Percentiles rank a stretch among this genome's conserved stretches.
Evolutionary conservation across 495 filamentous ascomycete genomes (phyloP).

Genomic region (Poronia punctata): DNA sequence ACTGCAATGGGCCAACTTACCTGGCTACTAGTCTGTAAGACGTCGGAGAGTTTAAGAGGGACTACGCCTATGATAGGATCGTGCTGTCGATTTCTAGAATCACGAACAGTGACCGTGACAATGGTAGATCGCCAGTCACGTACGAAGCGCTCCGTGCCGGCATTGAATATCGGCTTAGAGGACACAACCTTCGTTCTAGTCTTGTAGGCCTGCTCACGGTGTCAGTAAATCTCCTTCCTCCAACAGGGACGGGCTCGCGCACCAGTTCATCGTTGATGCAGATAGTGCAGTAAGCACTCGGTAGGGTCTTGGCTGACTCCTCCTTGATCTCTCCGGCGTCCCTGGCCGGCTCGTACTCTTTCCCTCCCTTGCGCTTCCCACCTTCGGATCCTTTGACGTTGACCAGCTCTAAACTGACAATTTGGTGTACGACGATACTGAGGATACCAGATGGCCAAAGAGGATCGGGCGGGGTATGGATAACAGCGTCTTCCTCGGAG

Average conservation of each 20-base stretch:
- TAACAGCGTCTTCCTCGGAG: slow-evolving; percentile 71
- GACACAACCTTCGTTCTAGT: slow-evolving; percentile 87
- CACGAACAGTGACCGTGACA: slow-evolving; percentile 79
- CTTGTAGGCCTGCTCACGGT: slow-evolving; percentile 55
- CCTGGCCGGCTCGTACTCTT: slow-evolving; percentile 85
- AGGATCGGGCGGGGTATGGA: slow-evolving; percentile 87
- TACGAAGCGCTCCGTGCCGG: slow-evolving; percentile 90
- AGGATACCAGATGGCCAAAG: slow-evolving; percentile 87
- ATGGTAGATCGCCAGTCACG: slow-evolving; percentile 87
- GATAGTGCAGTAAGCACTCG: slow-evolving; percentile 88
- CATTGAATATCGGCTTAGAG: slow-evolving; percentile 93
- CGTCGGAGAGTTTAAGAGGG: slow-evolving; percentile 75
- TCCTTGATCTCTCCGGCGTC: slow-evolving; percentile 77
- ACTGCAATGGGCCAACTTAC: slow-evolving; percentile 25
- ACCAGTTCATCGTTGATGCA: slow-evolving; percentile 79
- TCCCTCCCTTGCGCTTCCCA: slow-evolving; percentile 60
- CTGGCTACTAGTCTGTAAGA: slow-evolving; percentile 80
- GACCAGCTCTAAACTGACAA: slow-evolving; percentile 83
- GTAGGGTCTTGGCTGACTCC: slow-evolving; percentile 68
- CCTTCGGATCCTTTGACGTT: slow-evolving; percentile 65
- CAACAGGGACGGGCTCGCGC: background rate
- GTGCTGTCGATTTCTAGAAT: slow-evolving; percentile 81
- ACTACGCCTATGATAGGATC: slow-evolving; percentile 92
- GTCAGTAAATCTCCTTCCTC: background rate
- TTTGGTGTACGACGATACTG: slow-evolving; percentile 81